Percentiles rank a stretch among this genome's conserved stretches.
Conservation (phyloP, 2,329 filamentous ascomycete species). For the Fusarium sp. region DNA sequence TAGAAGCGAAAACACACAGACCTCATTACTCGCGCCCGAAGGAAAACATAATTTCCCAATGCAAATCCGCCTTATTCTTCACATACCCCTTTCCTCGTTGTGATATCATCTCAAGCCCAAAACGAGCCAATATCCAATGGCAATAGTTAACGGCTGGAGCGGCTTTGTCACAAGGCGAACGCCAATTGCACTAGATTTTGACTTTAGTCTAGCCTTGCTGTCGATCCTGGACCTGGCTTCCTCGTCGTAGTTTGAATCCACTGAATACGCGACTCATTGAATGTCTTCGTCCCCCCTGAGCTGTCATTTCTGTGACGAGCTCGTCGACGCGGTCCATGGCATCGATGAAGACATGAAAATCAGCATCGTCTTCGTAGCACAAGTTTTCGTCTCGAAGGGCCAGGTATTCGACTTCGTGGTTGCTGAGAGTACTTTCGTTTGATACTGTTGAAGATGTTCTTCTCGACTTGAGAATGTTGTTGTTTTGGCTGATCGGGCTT, state of each 20-base stretch:
- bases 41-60: slow-evolving; percentile 2
- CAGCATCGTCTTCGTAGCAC: slow-evolving; percentile 43
- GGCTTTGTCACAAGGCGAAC: slow-evolving; percentile 10
- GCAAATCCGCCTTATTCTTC: slow-evolving; percentile 14
- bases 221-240: slow-evolving; percentile 24
- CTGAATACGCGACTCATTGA: slow-evolving; percentile 39
- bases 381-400: slow-evolving; percentile 41
- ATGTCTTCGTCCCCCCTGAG: slow-evolving; percentile 26
- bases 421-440: slow-evolving; percentile 36
- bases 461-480: slow-evolving; percentile 28
- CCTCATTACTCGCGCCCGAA: slow-evolving; percentile 8
- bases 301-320: slow-evolving; percentile 34
- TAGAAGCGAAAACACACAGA: slow-evolving; percentile 6
- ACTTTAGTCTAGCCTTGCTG: slow-evolving; percentile 11
- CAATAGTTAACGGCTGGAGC: neutral
- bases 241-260: slow-evolving; percentile 34
- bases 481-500: slow-evolving; percentile 14
- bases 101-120: slow-evolving; percentile 1
- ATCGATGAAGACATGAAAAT: slow-evolving; percentile 46
- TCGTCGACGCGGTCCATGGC: slow-evolving; percentile 42
- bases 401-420: slow-evolving; percentile 41
- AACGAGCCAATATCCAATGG: neutral
- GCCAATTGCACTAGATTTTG: slow-evolving; percentile 2
- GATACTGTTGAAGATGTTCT: slow-evolving; percentile 36
- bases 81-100: slow-evolving; percentile 17